Evolutionary conservation across 371 early-diverging fungal genomes (phyloP), one percentile per base, ranked within the genome.

Genomic region (Apophysomyces trapeziformis): DNA sequence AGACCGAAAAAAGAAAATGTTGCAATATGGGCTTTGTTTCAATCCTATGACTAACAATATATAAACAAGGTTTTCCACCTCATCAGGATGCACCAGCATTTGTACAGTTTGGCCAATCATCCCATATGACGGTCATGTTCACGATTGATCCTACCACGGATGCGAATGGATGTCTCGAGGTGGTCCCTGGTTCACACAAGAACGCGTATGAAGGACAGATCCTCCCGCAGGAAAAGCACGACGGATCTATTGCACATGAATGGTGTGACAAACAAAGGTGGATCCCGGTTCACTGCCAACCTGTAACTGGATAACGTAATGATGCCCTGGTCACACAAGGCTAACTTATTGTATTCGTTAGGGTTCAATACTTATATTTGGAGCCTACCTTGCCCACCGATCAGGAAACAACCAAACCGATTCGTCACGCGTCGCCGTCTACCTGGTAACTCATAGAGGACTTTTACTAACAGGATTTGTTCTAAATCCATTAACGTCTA

Each of bases 51-150:
- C 16, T 32, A 18, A 8, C 21, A 12, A 18, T 18, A 18, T 18
- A 13, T 32, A 38, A 36, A 16, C n/a, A 57, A 70, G 76, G 68
- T 7, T 84, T 85, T 58, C 75, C 73, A 57, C 74, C 87, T 14
- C 85, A 87, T 69, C 87, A 87, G 66, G 87, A 87, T 64, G 75
- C 81, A 0, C 83, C 83, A 36, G 85, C 87, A 16, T 87, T 87
- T 66, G 77, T 79, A 13, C 85, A 83, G 44, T 75, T 84, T 36
- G 85, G 85, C 1, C 83, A 80, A 58, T 72, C 71, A 36, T 78
- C 75, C 26, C 85, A 86, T 62, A 71, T 84, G 63, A 85, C 87
- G 4, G 77, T 80, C 9, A 75, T 87, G 73, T 84, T 85, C 64
- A 83, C 85, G 12, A 72, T 85, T 36, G 83, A 85, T 63, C 68